phyloP scores from a whole-genome alignment of 768 basidiomycete genomes.

The Mrakia gelida region DNA sequence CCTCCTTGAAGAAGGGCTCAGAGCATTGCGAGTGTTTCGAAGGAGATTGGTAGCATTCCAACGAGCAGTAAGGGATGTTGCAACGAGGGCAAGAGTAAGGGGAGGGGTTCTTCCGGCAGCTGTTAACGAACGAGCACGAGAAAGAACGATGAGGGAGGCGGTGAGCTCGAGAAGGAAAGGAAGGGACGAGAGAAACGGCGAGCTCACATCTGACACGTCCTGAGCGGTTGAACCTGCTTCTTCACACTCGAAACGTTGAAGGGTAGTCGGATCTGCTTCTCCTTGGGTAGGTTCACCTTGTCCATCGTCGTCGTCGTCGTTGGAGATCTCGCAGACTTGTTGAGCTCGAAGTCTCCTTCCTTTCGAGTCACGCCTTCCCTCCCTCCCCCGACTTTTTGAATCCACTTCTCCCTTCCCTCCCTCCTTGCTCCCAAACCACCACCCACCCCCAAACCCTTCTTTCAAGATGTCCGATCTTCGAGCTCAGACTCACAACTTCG shows the following conservation, averaged over 20 bases:
- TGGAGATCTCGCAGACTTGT: background rate
- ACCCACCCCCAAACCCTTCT: background rate
- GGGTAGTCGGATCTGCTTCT: slow-evolving; percentile 24
- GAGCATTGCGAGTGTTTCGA: slow-evolving; percentile 70
- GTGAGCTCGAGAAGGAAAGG: background rate
- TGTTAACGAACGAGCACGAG: background rate
- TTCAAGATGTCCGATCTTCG: slow-evolving; percentile 40
- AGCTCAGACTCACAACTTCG: slow-evolving; percentile 74
- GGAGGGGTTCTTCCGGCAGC: slow-evolving; percentile 41
- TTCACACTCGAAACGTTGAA: slow-evolving; percentile 20
- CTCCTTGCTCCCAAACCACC: background rate
- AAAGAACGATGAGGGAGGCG: background rate
- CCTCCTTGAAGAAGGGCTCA: slow-evolving; percentile 73
- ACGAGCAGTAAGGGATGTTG: slow-evolving; percentile 74
- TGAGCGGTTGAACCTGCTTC: background rate
- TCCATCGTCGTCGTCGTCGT: slow-evolving; percentile 1
- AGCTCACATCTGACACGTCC: slow-evolving; percentile 17
- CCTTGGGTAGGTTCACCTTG: slow-evolving; percentile 20
- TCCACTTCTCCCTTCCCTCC: background rate
- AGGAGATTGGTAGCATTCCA: slow-evolving; percentile 54
- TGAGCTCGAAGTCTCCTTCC: background rate
- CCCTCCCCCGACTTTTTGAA: no score
- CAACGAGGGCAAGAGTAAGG: slow-evolving; percentile 79
- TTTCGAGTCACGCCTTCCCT: background rate
- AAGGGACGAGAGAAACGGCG: background rate